Conservation (phyloP, 2,329 filamentous ascomycete genomes). For the Aspergillus carbonarius region DNA sequence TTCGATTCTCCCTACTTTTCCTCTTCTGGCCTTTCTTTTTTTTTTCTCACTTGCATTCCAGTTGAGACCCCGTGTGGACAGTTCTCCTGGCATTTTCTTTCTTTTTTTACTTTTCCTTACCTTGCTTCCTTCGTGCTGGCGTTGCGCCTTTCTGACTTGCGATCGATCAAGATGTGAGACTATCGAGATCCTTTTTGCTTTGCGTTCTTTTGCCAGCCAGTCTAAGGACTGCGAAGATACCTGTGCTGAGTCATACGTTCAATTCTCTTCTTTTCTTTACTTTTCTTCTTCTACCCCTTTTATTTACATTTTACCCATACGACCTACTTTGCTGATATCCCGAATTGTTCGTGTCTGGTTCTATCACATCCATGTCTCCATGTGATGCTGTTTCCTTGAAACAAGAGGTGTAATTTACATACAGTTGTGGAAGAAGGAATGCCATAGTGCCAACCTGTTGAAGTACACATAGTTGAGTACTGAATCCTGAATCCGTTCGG, state of each 20-base stretch:
- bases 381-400: slow-evolving; percentile 15
- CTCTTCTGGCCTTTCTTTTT: slow-evolving; percentile 2
- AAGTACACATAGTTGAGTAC: not conserved
- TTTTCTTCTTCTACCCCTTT: slow-evolving; percentile 12
- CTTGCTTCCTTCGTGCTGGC: slow-evolving; percentile 6
- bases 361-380: slow-evolving; percentile 13
- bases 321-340: slow-evolving; percentile 17
- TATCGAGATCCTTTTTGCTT: slow-evolving; percentile 18
- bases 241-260: slow-evolving; percentile 30
- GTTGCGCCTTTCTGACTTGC: slow-evolving; percentile 9
- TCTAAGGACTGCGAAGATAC: slow-evolving; percentile 35
- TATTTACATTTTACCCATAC: slow-evolving; percentile 10
- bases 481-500: not conserved
- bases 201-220: slow-evolving; percentile 20
- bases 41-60: slow-evolving; percentile 11
- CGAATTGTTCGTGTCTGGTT: slow-evolving; percentile 16
- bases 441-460: slow-evolving; percentile 3
- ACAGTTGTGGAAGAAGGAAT: slow-evolving; percentile 14
- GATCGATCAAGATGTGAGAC: slow-evolving; percentile 16
- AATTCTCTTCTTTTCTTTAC: slow-evolving; percentile 14
- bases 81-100: slow-evolving; percentile 10
- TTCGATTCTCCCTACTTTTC: slow-evolving; percentile 6
- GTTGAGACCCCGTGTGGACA: slow-evolving; percentile 9
- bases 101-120: slow-evolving; percentile 7
- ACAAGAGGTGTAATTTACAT: slow-evolving; percentile 20